Percentiles rank a stretch among this genome's conserved stretches.
phyloP scores from a whole-genome alignment of 2,329 filamentous ascomycete species.

The Colletotrichum liaoningense region DNA sequence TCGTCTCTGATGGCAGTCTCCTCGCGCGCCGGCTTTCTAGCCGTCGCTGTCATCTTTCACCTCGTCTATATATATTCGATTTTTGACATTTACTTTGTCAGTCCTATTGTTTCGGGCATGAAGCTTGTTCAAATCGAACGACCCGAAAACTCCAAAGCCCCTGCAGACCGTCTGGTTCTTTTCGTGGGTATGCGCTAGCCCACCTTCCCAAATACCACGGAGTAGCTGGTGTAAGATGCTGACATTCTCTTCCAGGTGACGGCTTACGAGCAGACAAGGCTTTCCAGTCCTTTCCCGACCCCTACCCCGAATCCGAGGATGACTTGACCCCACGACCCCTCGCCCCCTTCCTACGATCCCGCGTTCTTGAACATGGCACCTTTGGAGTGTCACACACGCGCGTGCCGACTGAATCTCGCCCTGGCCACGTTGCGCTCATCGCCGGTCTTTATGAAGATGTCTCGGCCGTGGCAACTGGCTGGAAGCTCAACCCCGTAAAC shows the following conservation, averaged over 20 bases:
- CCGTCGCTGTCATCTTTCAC: constrained; percentile 91
- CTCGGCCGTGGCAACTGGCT: constrained; percentile 95
- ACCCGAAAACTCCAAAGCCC: constrained; percentile 69
- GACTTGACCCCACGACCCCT: constrained; percentile 82
- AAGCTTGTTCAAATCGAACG: constrained; percentile 79
- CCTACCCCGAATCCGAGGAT: constrained; percentile 74
- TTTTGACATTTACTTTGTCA: constrained; percentile 99
- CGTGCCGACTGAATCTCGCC: constrained; percentile 95
- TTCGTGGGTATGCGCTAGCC: constrained; percentile 78
- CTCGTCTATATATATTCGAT: constrained; percentile 94
- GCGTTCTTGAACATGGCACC: constrained; percentile 88
- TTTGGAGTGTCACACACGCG: constrained; percentile 98
- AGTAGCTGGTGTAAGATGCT: background rate
- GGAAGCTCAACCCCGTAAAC: constrained; percentile 98
- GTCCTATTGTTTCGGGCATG: constrained; percentile 97
- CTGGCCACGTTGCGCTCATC: constrained; percentile 96
- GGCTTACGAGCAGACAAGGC: constrained; percentile 97
- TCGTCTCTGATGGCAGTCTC: constrained; percentile 61
- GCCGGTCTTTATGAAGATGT: constrained; percentile 98
- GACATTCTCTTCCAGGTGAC: constrained; percentile 68
- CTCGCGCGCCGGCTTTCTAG: constrained; percentile 83
- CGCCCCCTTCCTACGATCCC: constrained; percentile 90
- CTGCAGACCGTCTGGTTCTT: constrained; percentile 89
- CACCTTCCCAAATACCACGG: background rate
- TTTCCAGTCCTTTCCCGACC: constrained; percentile 92